Base-by-base conservation (phyloP, 306 rosid genomes). In the Vachellia collinsii region DNA sequence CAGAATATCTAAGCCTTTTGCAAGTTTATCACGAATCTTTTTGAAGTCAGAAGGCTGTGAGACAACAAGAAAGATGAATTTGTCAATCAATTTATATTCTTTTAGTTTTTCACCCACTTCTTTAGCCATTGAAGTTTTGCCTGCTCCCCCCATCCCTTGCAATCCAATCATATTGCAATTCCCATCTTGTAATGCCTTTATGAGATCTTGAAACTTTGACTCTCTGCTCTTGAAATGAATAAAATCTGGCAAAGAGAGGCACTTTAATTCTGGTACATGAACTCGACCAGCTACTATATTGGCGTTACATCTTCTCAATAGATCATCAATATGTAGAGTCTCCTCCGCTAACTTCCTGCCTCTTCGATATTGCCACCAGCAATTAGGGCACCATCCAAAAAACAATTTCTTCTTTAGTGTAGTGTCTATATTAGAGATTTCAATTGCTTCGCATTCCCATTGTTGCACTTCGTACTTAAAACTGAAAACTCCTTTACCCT, bases 31-130 rank as follows among this genome's bases (percentile, higher is more conserved):
- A 29, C 34, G 34, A 29, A 29, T 29, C 34, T 29, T 29, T 29
- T 29, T 29, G 2, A 29, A 29, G 2, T 29, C 34, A 29, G 34
- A 2, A 29, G 34, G 25, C 2, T 42, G 50, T 1, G 82, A 78
- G 25, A 77, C 69, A 11, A 51, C 9, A 1, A 50, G 72, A 48
- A 62, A 37, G 36, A 76, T 36, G 10, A 77, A 81, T 64, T 82
- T 17, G 9, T 82, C 75, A 71, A 77, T 77, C 41, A 5, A 38
- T 4, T 72, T 64, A 4, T 54, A 29, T 22, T 58, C 36, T 58
- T 58, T 34, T 23, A 25, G 65, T 36, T 0, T 0, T 8, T 23
- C 51, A 7, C 9, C 20, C 1, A 58, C 64, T 22, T 58, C 12
- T 58, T 7, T 20, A 0, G 36, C 64, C 29, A 56, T n/a, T n/a